Conservation (phyloP, 495 filamentous ascomycete genomes). For the Hypoxylon intermedium region DNA sequence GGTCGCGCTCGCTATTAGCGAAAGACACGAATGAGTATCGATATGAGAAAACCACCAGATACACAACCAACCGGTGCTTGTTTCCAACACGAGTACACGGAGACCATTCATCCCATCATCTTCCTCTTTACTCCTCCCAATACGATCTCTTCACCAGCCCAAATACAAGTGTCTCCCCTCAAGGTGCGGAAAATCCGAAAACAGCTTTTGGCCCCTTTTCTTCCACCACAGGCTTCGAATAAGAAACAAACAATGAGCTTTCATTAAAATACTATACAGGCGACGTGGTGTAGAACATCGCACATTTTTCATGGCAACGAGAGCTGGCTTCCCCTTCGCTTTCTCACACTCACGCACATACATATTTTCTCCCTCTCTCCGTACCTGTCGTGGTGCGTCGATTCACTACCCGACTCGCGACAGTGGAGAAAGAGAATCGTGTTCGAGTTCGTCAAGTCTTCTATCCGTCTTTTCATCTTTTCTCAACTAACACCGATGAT, state of each 20-base stretch:
- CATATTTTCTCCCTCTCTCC: neutral
- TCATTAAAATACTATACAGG: constrained; percentile 46
- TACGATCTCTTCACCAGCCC: constrained; percentile 12
- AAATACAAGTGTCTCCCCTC: constrained; percentile 18
- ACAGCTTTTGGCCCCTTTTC: constrained; percentile 27
- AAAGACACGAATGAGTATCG: constrained; percentile 40
- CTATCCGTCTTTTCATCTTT: constrained; percentile 3
- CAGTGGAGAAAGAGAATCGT: constrained; percentile 17
- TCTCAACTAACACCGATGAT: neutral
- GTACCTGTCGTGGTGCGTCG: constrained; percentile 5
- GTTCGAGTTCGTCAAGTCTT: constrained; percentile 8
- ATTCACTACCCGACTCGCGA: neutral
- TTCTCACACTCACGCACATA: constrained; percentile 7
- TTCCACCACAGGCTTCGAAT: constrained; percentile 33
- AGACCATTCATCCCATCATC: constrained; percentile 15
- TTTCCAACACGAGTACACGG: constrained; percentile 16
- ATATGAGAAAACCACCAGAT: constrained; percentile 36
- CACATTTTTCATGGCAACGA: constrained; percentile 26
- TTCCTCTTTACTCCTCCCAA: constrained; percentile 15
- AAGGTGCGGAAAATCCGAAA: constrained; percentile 20
- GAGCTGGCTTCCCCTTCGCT: constrained; percentile 20
- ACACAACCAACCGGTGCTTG: constrained; percentile 22
- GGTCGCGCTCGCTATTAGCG: constrained; percentile 34
- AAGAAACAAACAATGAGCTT: constrained; percentile 33
- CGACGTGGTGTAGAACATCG: constrained; percentile 30